phyloP scores from a whole-genome alignment of 1,139 yeast species.

The Kodamaea ohmeri region DNA sequence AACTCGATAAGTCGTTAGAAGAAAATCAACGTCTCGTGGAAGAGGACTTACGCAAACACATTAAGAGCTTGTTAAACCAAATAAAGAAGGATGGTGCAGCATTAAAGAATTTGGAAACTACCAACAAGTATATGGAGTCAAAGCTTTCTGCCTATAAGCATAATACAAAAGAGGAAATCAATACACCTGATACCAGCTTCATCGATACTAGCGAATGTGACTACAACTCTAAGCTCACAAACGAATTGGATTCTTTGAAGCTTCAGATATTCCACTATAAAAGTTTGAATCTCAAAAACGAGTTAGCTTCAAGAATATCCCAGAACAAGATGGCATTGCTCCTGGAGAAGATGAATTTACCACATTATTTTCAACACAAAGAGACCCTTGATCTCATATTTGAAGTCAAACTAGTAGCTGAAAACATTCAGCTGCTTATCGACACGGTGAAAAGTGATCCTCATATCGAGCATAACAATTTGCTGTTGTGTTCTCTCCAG shows the following conservation, averaged over 20 bases:
- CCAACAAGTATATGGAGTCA: conserved; percentile 28
- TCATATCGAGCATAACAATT: conserved; percentile 3
- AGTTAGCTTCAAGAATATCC: conserved; percentile 12
- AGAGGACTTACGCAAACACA: conserved; percentile 46
- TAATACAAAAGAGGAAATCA: conserved; percentile 7
- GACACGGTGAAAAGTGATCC: conserved; percentile 3
- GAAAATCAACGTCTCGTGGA: conserved; percentile 54
- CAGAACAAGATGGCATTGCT: conserved; percentile 12
- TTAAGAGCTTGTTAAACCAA: conserved; percentile 32
- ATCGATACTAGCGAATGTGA: conserved; percentile 9
- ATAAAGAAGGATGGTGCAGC: conserved; percentile 25
- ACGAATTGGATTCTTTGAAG: conserved; percentile 18
- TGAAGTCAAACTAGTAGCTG: conserved; percentile 8
- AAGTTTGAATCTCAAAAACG: conserved; percentile 13
- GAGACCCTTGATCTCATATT: conserved; percentile 11
- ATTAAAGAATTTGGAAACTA: conserved; percentile 30
- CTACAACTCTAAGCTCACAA: conserved; percentile 7
- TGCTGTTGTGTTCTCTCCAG: background rate
- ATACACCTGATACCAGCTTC: conserved; percentile 8
- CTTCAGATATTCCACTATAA: conserved; percentile 18
- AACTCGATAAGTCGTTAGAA: conserved; percentile 63
- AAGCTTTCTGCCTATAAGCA: conserved; percentile 12
- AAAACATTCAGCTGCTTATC: conserved; percentile 8
- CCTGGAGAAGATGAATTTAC: conserved; percentile 11
- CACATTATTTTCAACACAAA: conserved; percentile 7